Base-by-base conservation (phyloP, 2,329 filamentous ascomycete genomes). In the Raffaelea deltoideospora region DNA sequence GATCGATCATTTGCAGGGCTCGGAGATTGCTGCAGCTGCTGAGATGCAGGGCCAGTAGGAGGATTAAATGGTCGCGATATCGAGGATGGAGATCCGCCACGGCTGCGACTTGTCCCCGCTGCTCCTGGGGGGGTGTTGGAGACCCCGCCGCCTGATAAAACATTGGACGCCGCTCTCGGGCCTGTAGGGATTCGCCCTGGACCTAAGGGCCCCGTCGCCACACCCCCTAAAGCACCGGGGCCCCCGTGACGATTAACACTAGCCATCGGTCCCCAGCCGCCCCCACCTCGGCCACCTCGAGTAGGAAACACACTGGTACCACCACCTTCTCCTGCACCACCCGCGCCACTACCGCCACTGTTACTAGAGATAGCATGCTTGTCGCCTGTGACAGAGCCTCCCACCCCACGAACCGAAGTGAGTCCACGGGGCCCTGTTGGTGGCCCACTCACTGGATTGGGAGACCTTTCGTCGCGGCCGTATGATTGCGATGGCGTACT, bases 401-500 rank as follows among this genome's bases (percentile, higher is more conserved):
- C n/a, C n/a, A n/a, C 68, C 64, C 65, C 63, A 34, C 64, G 57
- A 4, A 63, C 50, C 5, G 65, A 52, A 3, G 67, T 57, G 42
- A 71, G 73, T 24, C 68, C 68, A 43, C 69, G 59, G 3, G 69
- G 69, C 1, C 69, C 69, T 6, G 67, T 58, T 9, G 69, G 69
- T 2, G 38, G 38, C 15, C 34, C 33, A 11, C 17, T 34, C 5
- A 31, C 29, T 15, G 30, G 27, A 14, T 21, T 34, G 8, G 32
- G 32, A 9, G 32, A 34, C 21, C 9, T 6, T 8, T 34, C 30
- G 5, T 18, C 22, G n/a, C 32, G 32, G 20, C 22, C 21, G 20
- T 34, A 24, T 5, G 32, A 24, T 20, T 34, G 33, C 10, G 55
- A 44, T 49, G 54, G 40, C 49, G 52, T 43, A n/a, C n/a, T n/a